Conservation (phyloP, 1,284 basidiomycete genomes). For the Psilocybe mexicana region DNA sequence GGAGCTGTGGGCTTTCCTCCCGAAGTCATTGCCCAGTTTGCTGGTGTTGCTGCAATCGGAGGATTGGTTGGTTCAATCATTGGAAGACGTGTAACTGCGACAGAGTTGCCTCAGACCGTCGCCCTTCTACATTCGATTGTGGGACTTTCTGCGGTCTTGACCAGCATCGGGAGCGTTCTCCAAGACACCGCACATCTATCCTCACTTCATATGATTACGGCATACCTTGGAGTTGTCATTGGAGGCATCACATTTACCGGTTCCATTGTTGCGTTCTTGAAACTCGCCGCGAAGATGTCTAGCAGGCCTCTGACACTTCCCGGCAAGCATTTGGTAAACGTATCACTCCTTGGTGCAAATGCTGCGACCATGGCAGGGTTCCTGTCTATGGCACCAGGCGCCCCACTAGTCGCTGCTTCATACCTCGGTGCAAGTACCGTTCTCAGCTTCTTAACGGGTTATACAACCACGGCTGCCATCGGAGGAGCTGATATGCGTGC, state of each 20-base stretch:
- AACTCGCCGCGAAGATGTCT: constrained; percentile 78
- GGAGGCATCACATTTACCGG: constrained; percentile 81
- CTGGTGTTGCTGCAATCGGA: constrained; percentile 71
- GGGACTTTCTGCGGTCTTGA: constrained; percentile 83
- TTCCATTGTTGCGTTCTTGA: constrained; percentile 86
- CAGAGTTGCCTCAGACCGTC: constrained; percentile 78
- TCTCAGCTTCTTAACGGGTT: constrained; percentile 81
- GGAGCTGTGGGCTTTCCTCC: constrained; percentile 79
- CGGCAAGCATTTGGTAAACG: constrained; percentile 75
- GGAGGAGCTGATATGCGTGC: constrained; percentile 89
- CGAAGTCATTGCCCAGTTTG: constrained; percentile 75
- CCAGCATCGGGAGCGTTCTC: constrained; percentile 78
- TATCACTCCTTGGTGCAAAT: constrained; percentile 68
- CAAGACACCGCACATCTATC: constrained; percentile 64
- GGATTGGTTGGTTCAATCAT: constrained; percentile 68
- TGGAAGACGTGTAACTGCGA: constrained; percentile 80
- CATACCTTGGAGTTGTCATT: constrained; percentile 84
- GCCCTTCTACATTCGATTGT: constrained; percentile 74
- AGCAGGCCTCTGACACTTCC: constrained; percentile 72
- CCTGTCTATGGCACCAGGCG: constrained; percentile 54
- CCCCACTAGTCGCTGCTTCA: constrained; percentile 70
- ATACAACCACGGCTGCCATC: constrained; percentile 82
- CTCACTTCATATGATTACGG: constrained; percentile 75
- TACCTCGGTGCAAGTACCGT: constrained; percentile 72
- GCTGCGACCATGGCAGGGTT: constrained; percentile 74